These are phyloP conservation scores for Aspergillus caelatus DNA, from an alignment of 2,329 filamentous ascomycete genomes.

Conservation along the genomic window DNA sequence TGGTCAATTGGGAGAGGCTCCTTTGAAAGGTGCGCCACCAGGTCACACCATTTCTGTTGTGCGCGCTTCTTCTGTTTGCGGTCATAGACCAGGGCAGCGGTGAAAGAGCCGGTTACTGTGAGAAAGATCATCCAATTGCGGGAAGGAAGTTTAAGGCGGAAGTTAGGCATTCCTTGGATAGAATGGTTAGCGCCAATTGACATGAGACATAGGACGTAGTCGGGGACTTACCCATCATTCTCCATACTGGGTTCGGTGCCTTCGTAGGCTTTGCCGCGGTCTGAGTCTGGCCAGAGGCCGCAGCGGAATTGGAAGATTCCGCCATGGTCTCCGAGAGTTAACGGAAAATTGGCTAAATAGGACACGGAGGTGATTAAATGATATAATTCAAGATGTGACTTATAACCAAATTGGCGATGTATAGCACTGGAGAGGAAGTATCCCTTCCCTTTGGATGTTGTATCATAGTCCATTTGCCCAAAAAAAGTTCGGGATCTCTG, in stretches of 20 bases:
- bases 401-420: neutral
- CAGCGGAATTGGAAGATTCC: conserved; percentile 38
- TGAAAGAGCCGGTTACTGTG: conserved; percentile 74
- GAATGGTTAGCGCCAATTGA: conserved; percentile 2
- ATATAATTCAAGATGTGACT: neutral
- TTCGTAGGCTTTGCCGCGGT: conserved; percentile 46
- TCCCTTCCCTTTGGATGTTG: neutral
- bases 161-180: conserved; percentile 71
- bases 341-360: neutral
- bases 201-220: neutral
- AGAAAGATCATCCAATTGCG: conserved; percentile 98
- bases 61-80: conserved; percentile 83
- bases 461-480: conserved; percentile 3
- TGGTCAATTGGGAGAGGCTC: conserved; percentile 73
- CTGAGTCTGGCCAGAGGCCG: conserved; percentile 41
- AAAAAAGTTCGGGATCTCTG: conserved; percentile 10
- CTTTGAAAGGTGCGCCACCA: conserved; percentile 80
- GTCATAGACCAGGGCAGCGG: conserved; percentile 85
- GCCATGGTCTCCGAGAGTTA: conserved; percentile 33
- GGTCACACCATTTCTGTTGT: conserved; percentile 81
- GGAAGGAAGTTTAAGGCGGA: conserved; percentile 83
- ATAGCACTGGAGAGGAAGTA: neutral
- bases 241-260: conserved; percentile 69
- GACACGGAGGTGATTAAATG: neutral
- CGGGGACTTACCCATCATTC: conserved; percentile 62